These are phyloP conservation scores for Leccinum pallidistipes DNA, from an alignment of 1,284 basidiomycete genomes.

Conservation along the genomic window DNA sequence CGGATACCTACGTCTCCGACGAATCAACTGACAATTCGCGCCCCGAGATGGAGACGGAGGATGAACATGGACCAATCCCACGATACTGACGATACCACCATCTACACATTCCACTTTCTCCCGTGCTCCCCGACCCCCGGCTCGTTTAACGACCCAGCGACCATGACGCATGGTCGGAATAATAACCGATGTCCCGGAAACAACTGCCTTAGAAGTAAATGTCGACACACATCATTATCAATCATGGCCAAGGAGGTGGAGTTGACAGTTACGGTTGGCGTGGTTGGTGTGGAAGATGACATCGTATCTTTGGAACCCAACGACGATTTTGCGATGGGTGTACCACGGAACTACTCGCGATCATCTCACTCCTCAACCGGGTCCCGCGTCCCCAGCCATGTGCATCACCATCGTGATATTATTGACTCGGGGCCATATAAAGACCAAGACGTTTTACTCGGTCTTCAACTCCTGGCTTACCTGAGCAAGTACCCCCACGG, in stretches of 20 bases:
- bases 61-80: constrained; percentile 54
- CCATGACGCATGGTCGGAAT: constrained; percentile 59
- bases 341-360: constrained; percentile 48
- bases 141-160: constrained; percentile 40
- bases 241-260: constrained; percentile 47
- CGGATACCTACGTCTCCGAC: constrained; percentile 44
- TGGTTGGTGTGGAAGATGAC: constrained; percentile 66
- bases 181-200: constrained; percentile 51
- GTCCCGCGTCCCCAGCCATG: constrained; percentile 25
- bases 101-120: constrained; percentile 36
- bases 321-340: constrained; percentile 85
- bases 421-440: constrained; percentile 69
- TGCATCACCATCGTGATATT: constrained; percentile 30
- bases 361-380: constrained; percentile 14
- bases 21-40: constrained; percentile 59
- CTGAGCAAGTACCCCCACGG: constrained; percentile 97
- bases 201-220: constrained; percentile 45
- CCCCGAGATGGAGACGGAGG: constrained; percentile 73
- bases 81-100: constrained; percentile 42
- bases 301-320: constrained; percentile 70
- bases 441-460: constrained; percentile 93
- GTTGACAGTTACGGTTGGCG: constrained; percentile 42
- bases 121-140: constrained; percentile 42
- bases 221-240: constrained; percentile 70
- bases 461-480: constrained; percentile 93